These are phyloP conservation scores for Lenzites betulinus DNA, from an alignment of 768 basidiomycete genomes.

Conservation along the genomic window DNA sequence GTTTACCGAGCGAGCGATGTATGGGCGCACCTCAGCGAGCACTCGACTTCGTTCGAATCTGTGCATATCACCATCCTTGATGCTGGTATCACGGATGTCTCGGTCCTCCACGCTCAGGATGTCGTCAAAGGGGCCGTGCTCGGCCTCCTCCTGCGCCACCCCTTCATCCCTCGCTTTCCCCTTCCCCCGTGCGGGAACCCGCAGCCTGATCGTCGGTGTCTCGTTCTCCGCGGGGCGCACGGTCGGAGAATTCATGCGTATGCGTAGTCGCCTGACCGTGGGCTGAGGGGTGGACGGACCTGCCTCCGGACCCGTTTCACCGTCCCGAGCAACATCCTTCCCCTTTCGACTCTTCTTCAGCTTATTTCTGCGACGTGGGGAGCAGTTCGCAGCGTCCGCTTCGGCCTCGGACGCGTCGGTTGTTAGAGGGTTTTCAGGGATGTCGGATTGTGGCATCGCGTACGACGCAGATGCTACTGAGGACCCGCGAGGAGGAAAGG, in stretches of 20 bases:
- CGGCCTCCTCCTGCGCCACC: conserved; percentile 49
- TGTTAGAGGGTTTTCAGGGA: conserved; percentile 25
- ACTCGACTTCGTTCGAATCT: conserved; percentile 73
- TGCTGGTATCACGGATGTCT: conserved; percentile 69
- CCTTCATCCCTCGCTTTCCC: conserved; percentile 61
- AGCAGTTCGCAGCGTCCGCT: conserved; percentile 32
- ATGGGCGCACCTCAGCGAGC: conserved; percentile 67
- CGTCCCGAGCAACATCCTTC: conserved; percentile 21
- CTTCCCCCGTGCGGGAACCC: conserved; percentile 62
- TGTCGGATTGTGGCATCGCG: conserved; percentile 20
- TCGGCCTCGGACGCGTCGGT: conserved; percentile 36
- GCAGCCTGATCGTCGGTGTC: conserved; percentile 49
- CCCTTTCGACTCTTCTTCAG: conserved; percentile 32
- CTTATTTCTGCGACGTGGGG: conserved; percentile 36
- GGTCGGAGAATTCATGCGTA: conserved; percentile 43
- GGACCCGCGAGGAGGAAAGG: conserved; percentile 30
- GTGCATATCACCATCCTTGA: conserved; percentile 59
- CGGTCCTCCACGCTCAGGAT: conserved; percentile 69
- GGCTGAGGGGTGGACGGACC: conserved; percentile 15
- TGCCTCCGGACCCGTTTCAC: conserved; percentile 28
- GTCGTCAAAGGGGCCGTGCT: conserved; percentile 80
- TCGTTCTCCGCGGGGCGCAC: conserved; percentile 16
- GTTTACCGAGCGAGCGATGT: background rate
- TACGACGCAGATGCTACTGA: conserved; percentile 49
- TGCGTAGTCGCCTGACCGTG: conserved; percentile 47